A percentile compares a stretch with the other conserved stretches of the same genome.
Conservation (phyloP, 2,329 filamentous ascomycete genomes). For the Chlorencoelia australis region DNA sequence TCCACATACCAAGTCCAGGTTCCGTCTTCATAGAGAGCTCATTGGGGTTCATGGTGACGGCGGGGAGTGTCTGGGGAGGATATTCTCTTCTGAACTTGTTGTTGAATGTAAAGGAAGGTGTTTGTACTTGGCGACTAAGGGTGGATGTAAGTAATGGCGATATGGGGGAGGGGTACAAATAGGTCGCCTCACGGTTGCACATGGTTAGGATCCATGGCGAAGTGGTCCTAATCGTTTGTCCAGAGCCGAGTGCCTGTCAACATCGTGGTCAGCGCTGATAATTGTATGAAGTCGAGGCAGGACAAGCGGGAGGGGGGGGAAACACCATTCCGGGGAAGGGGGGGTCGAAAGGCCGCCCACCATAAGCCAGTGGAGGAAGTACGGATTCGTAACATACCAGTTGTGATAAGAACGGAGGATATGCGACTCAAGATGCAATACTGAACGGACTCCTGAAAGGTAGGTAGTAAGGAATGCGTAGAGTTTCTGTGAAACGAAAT, state of each 20-base stretch:
- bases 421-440: too few relatives aligned
- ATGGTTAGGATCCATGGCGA: slow-evolving; percentile 42
- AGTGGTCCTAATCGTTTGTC: slow-evolving; percentile 19
- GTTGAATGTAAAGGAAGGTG: slow-evolving; percentile 41
- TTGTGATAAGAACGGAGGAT: slow-evolving; percentile 24
- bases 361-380: slow-evolving; percentile 9
- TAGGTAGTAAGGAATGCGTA: slow-evolving; percentile 32
- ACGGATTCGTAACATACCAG: slow-evolving; percentile 22
- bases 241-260: slow-evolving; percentile 16
- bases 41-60: slow-evolving; percentile 41
- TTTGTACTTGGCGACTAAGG: slow-evolving; percentile 37
- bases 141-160: slow-evolving; percentile 30
- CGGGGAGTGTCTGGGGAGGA: slow-evolving; percentile 32
- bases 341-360: slow-evolving; percentile 6
- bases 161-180: slow-evolving; percentile 14
- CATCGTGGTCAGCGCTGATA: slow-evolving; percentile 26
- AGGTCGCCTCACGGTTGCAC: slow-evolving; percentile 40
- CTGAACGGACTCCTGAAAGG: too few relatives aligned
- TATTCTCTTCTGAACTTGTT: slow-evolving; percentile 39
- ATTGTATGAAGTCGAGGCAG: slow-evolving; percentile 14
- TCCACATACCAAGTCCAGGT: slow-evolving; percentile 40
- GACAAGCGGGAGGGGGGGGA: slow-evolving; percentile 14
- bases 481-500: slow-evolving; percentile 29
- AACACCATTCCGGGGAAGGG: slow-evolving; percentile 17
- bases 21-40: slow-evolving; percentile 41